phyloP scores from a whole-genome alignment of 208 protist species.

The Lotmaria passim region DNA sequence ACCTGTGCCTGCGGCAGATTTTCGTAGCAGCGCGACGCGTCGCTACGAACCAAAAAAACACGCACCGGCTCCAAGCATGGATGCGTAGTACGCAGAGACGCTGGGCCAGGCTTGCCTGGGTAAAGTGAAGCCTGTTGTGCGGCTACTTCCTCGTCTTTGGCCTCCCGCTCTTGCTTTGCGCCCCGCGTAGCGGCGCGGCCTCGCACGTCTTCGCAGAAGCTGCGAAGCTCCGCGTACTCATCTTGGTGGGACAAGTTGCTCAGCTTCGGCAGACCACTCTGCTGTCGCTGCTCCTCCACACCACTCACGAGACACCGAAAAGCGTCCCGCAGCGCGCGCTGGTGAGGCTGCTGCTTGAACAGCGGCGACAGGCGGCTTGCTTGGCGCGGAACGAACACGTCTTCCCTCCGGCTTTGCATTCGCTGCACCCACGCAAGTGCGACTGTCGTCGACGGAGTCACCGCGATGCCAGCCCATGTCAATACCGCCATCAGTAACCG shows the following conservation, averaged over 20 bases:
- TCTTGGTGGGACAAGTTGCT: conserved; percentile 56
- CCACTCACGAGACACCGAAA: conserved; percentile 64
- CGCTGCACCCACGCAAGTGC: conserved; percentile 5
- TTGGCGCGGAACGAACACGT: not conserved
- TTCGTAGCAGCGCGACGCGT: conserved; percentile 76
- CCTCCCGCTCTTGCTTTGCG: not conserved
- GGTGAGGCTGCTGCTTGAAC: conserved; percentile 14
- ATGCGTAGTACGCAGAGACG: too few species aligned
- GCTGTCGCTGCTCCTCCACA: conserved; percentile 43
- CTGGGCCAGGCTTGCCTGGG: too few species aligned
- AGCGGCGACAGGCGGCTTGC: not conserved
- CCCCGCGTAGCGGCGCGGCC: not conserved
- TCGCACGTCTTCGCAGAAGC: conserved; percentile 48
- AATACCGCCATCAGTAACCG: conserved; percentile 5
- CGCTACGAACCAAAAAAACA: conserved; percentile 45
- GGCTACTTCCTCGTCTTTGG: not conserved
- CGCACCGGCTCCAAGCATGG: too few species aligned
- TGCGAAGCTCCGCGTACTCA: conserved; percentile 73
- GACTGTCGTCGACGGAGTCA: not conserved
- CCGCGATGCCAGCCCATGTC: not conserved
- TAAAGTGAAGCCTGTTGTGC: too few species aligned
- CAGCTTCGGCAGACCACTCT: conserved; percentile 27
- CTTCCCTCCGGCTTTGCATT: not conserved
- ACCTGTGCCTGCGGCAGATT: conserved; percentile 65
- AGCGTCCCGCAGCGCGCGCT: conserved; percentile 38